Conservation (phyloP, 23 red algal species). For the Agarophyton chilense region DNA sequence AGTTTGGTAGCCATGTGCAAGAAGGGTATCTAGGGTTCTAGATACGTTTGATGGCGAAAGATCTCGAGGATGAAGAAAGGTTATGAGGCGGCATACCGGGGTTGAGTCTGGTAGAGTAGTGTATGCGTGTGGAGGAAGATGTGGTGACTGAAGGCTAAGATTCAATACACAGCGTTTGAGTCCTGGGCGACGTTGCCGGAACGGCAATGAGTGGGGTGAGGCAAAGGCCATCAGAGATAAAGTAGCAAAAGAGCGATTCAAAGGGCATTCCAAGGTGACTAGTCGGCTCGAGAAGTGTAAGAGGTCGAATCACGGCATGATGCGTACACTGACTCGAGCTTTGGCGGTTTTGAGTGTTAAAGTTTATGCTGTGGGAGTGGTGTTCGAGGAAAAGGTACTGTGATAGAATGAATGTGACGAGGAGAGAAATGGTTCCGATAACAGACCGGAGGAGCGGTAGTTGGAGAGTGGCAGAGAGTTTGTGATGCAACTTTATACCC, state of each 20-base stretch:
- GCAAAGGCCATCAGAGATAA: slow-evolving; percentile 12
- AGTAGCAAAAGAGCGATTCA: not conserved
- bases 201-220: not conserved
- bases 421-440: no score
- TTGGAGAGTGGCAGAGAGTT: no score
- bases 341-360: not conserved
- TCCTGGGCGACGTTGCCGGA: not conserved
- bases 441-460: no score
- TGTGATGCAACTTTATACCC: no score
- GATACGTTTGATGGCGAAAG: slow-evolving; percentile 6
- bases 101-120: slow-evolving; percentile 23
- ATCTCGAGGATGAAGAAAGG: slow-evolving; percentile 7
- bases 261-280: not conserved
- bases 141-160: slow-evolving; percentile 6
- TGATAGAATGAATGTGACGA: no score
- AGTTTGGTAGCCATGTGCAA: slow-evolving; percentile 10
- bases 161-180: not conserved
- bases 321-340: not conserved
- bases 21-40: not conserved
- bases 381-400: no score
- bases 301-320: not conserved
- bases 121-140: slow-evolving; percentile 32
- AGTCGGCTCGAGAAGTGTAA: not conserved
- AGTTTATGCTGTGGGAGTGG: not conserved
- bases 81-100: slow-evolving; percentile 23